Base-by-base conservation (phyloP, 352 stramenopile species). In the Phytophthora palmivora region DNA sequence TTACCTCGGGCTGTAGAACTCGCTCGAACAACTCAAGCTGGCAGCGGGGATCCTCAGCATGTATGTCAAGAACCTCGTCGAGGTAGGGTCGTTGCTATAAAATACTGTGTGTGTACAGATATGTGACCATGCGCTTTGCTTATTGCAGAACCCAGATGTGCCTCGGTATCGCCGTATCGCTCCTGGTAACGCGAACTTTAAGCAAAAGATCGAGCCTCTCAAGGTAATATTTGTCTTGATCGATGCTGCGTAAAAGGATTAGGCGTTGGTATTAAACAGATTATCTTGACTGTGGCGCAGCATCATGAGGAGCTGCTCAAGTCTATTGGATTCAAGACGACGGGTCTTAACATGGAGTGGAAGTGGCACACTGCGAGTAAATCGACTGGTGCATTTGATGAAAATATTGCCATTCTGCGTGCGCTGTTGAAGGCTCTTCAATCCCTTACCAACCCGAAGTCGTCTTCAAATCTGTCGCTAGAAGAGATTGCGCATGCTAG, bases 31-130 rank as follows among this genome's bases (percentile, higher is more conserved):
- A 58, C 64, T 94, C 5, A 86, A 91, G 42, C 45, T 88, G 19
- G 83, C 79, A 51, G 72, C 79, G 9, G 77, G 80, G 2, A 89
- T 94, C 57, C 72, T 94, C 18, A 84, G 82, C 55, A 94, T 94
- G 85, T 94, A 94, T 73, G 83, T 92, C 54, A 92, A 91, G 75
- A 94, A 94, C 57, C 62, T 94, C 12, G 71, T 91, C 16, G 85
- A 94, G 74, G 84, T 91, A 78, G 49, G 60, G 16, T 8, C 30
- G 24, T 18, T 49, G 16, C 45, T 19, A 6, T 47, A 30, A 28
- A n/a, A n/a, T n/a, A n/a, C n/a, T n/a, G n/a, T n/a, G n/a, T 7
- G 11, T 26, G 37, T 49, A 37, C 18, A 14, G 5, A 32, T 42
- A 54, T 21, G 19, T 42, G 14, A 58, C 33, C 26, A n/a, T 45